phyloP scores from a whole-genome alignment of 805 yeast species.

The Sugiyamaella qingdaonensis region DNA sequence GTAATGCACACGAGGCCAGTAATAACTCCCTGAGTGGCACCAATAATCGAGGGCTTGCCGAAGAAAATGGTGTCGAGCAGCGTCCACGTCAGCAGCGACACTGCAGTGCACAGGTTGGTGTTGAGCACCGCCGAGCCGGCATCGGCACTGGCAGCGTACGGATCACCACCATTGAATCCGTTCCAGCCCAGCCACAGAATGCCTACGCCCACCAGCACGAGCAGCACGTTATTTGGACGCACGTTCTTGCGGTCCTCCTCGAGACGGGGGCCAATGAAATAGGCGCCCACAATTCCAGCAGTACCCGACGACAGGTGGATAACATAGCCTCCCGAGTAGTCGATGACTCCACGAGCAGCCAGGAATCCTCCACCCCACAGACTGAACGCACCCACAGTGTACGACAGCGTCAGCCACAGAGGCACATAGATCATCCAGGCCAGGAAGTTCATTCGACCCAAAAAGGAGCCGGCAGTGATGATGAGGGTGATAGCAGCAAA shows the following conservation, averaged over 20 bases:
- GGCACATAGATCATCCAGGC: conserved; percentile 10
- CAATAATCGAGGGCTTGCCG: conserved; percentile 12
- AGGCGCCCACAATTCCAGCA: conserved; percentile 7
- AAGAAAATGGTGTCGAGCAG: conserved; percentile 6
- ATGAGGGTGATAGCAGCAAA: conserved; percentile 9
- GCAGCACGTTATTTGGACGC: conserved; percentile 5
- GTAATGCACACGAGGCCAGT: conserved; percentile 16
- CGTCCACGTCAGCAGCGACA: conserved; percentile 6
- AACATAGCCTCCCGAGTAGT: conserved; percentile 9
- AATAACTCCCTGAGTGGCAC: conserved; percentile 16
- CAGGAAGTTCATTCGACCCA: conserved; percentile 7
- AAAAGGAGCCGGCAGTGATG: conserved; percentile 7
- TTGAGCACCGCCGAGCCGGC: conserved; percentile 9
- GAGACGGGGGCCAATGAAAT: conserved; percentile 6
- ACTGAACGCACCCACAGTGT: conserved; percentile 10
- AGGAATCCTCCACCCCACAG: conserved; percentile 9
- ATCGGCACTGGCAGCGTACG: conserved; percentile 9
- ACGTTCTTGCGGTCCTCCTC: conserved; percentile 2
- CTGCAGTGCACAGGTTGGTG: conserved; percentile 4
- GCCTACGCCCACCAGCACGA: conserved; percentile 4
- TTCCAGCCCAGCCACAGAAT: conserved; percentile 12
- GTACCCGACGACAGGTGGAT: conserved; percentile 10
- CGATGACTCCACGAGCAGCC: neutral
- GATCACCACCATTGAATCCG: conserved; percentile 10
- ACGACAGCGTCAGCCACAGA: conserved; percentile 8